Evolutionary conservation across 129 eudicot genomes (phyloP).

Genomic region (Dittrichia graveolens): DNA sequence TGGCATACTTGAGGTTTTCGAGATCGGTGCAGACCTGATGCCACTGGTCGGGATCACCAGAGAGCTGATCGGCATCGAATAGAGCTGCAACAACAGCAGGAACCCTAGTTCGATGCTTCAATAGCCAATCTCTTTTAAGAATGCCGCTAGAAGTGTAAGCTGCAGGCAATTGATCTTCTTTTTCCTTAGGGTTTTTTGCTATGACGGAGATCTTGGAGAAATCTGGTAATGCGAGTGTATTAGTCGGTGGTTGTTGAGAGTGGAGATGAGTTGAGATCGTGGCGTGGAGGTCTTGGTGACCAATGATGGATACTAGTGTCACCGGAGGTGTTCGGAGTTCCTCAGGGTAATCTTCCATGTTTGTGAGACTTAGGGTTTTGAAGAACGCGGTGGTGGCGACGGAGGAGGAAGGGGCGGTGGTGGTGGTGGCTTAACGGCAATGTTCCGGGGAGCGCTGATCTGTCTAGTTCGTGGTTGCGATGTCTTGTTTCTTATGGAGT

Average conservation of each 20-base stretch:
- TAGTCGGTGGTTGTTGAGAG: constrained; percentile 84
- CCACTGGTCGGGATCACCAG: constrained; percentile 83
- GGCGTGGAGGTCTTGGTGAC: constrained; percentile 72
- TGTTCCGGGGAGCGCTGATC: constrained; percentile 14
- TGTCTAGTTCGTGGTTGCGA: constrained; percentile 8
- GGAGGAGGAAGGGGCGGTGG: background rate
- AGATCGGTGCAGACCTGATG: constrained; percentile 81
- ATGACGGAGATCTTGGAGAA: constrained; percentile 73
- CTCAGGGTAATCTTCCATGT: constrained; percentile 88
- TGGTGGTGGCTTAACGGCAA: constrained; percentile 30
- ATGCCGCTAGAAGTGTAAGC: constrained; percentile 43
- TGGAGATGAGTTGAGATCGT: constrained; percentile 86
- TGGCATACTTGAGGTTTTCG: constrained; percentile 76
- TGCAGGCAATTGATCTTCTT: constrained; percentile 29
- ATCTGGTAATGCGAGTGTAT: constrained; percentile 94
- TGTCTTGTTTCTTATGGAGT: constrained; percentile 4
- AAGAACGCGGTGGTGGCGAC: constrained; percentile 16
- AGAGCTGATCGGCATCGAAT: constrained; percentile 55
- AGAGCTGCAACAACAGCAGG: constrained; percentile 85
- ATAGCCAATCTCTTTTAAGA: constrained; percentile 76
- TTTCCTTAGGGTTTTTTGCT: constrained; percentile 41
- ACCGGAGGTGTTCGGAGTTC: constrained; percentile 97
- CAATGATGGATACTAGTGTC: constrained; percentile 60
- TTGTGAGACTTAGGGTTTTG: constrained; percentile 27
- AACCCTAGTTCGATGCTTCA: constrained; percentile 85